Evolutionary conservation across 2,329 filamentous ascomycete genomes (phyloP).

Genomic region (Madurella mycetomatis): DNA sequence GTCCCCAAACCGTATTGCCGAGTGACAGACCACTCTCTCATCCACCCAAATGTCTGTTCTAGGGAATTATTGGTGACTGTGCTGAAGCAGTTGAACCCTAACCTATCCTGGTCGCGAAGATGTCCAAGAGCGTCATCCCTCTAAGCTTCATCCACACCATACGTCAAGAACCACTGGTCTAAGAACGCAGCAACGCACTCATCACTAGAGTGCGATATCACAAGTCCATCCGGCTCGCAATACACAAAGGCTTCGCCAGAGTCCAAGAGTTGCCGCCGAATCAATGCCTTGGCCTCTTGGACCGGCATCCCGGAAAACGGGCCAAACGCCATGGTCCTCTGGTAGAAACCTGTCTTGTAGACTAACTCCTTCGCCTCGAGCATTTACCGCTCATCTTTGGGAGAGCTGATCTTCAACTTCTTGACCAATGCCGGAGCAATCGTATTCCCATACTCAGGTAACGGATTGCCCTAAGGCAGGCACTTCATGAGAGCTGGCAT

Average conservation of each 20-base stretch:
- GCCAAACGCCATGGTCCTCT: slow-evolving; percentile 74
- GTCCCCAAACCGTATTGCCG: slow-evolving; percentile 71
- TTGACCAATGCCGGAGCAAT: slow-evolving; percentile 75
- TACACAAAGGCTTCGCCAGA: slow-evolving; percentile 76
- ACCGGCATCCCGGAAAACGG: slow-evolving; percentile 80
- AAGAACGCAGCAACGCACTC: slow-evolving; percentile 80
- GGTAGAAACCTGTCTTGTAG: slow-evolving; percentile 66
- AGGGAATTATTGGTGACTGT: slow-evolving; percentile 41
- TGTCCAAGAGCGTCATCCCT: slow-evolving; percentile 49
- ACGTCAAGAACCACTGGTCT: slow-evolving; percentile 94
- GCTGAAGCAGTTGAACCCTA: slow-evolving; percentile 5
- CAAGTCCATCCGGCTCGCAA: slow-evolving; percentile 79
- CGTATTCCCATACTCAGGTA: slow-evolving; percentile 74
- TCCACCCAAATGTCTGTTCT: slow-evolving; percentile 65
- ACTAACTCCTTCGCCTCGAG: slow-evolving; percentile 79
- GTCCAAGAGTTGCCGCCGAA: slow-evolving; percentile 46
- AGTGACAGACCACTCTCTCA: slow-evolving; percentile 77
- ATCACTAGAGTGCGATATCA: slow-evolving; percentile 79
- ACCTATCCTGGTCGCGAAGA: neutral
- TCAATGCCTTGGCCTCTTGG: slow-evolving; percentile 39
- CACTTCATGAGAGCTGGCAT: too few species aligned
- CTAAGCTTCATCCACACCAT: slow-evolving; percentile 57
- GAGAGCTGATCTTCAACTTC: slow-evolving; percentile 85
- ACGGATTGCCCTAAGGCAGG: too few species aligned
- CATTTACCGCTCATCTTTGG: slow-evolving; percentile 75